Evolutionary conservation across 2,329 filamentous ascomycete genomes (phyloP).

Genomic region (Scytalidium lignicola): DNA sequence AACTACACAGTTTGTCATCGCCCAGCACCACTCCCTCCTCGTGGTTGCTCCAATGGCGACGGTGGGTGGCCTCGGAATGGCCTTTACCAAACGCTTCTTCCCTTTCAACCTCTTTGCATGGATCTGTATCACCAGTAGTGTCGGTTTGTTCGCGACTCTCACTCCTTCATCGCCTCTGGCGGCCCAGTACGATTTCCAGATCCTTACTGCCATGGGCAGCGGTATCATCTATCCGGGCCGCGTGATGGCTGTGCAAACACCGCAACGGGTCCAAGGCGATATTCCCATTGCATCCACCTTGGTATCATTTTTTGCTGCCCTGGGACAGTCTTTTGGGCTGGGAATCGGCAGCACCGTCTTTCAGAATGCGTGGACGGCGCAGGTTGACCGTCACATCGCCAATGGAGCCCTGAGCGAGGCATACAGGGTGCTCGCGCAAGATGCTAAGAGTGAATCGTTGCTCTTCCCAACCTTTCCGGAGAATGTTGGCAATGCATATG

Average conservation of each 20-base stretch:
- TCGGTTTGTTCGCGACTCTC: not conserved
- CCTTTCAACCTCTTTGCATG: not conserved
- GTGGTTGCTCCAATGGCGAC: not conserved
- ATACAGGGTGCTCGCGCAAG: not conserved
- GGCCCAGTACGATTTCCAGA: not conserved
- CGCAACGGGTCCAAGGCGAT: not conserved
- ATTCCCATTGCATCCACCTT: slow-evolving; percentile 4
- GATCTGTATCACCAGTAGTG: not conserved
- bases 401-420: not conserved
- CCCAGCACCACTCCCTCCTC: not conserved
- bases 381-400: not conserved
- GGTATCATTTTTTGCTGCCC: slow-evolving; percentile 19
- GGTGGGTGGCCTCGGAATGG: not conserved
- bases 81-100: not conserved
- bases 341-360: slow-evolving; percentile 13
- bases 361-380: slow-evolving; percentile 1
- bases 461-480: not conserved
- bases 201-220: not conserved
- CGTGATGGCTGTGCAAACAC: not conserved
- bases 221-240: not conserved
- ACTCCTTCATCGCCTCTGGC: not conserved
- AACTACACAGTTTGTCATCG: not conserved
- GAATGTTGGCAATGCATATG: not conserved
- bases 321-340: slow-evolving; percentile 11
- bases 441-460: not conserved